Percentiles rank a stretch among this genome's conserved stretches.
phyloP scores from a whole-genome alignment of 2,329 filamentous ascomycete genomes.

The Claviceps capensis region DNA sequence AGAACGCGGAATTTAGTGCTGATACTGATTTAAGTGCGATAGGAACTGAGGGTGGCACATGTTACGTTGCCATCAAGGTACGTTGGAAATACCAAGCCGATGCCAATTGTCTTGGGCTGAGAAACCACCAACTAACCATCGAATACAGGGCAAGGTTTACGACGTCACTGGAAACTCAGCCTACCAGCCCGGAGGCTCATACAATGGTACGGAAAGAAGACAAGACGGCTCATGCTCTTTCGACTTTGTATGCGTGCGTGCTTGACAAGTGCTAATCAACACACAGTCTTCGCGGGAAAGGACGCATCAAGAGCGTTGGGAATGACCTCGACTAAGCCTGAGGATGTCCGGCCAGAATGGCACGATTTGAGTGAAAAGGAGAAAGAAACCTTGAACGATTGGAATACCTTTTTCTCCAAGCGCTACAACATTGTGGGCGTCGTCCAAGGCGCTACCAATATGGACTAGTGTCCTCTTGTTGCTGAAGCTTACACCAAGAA shows the following conservation, averaged over 20 bases:
- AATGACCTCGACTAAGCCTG: slow-evolving; percentile 70
- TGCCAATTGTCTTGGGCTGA: neutral
- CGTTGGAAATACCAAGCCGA: neutral
- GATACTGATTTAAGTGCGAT: neutral
- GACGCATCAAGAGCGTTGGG: slow-evolving; percentile 89
- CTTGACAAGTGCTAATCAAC: neutral
- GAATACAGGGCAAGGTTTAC: slow-evolving; percentile 68
- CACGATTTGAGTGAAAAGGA: slow-evolving; percentile 72
- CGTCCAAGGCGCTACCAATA: slow-evolving; percentile 47
- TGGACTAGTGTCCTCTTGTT: slow-evolving; percentile 19
- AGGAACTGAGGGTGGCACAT: slow-evolving; percentile 53
- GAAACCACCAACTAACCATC: slow-evolving; percentile 1
- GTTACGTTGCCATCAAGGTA: slow-evolving; percentile 60
- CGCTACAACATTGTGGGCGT: slow-evolving; percentile 80
- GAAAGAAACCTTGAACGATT: slow-evolving; percentile 74
- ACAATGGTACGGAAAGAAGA: slow-evolving; percentile 53
- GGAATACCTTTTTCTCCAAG: slow-evolving; percentile 94
- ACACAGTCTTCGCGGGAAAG: slow-evolving; percentile 81
- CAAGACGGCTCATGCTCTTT: too few species aligned
- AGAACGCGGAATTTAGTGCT: neutral
- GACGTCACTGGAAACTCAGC: slow-evolving; percentile 84
- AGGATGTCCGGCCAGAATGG: slow-evolving; percentile 77
- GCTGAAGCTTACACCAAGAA: neutral
- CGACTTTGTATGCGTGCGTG: too few species aligned
- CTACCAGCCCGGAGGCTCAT: slow-evolving; percentile 71